These are phyloP conservation scores for Gillenia trifoliata DNA, from an alignment of 306 rosid species.

Conservation along the genomic window DNA sequence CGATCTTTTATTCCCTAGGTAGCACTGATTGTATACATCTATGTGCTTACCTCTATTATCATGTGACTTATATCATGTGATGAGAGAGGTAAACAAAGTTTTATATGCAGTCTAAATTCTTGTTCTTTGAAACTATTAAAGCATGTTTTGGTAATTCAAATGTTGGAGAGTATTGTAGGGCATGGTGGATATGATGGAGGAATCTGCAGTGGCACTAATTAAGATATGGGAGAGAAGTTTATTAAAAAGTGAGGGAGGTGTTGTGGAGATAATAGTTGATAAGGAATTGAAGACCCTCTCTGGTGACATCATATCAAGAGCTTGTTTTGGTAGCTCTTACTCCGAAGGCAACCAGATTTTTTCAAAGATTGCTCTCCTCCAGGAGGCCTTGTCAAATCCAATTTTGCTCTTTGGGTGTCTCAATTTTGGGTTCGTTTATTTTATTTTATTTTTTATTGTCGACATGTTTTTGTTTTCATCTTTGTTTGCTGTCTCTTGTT, in stretches of 20 bases:
- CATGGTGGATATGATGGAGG: neutral
- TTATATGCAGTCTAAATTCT: neutral
- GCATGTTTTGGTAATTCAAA: neutral
- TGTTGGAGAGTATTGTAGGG: neutral
- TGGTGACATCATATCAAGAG: constrained; percentile 6
- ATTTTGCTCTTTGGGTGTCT: neutral
- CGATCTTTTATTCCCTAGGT: neutral
- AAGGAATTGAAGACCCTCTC: constrained; percentile 1
- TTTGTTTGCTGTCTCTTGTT: neutral
- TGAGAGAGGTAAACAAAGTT: no score
- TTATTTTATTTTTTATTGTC: neutral
- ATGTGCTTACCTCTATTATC: neutral
- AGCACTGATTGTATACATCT: neutral
- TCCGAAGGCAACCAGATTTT: constrained; percentile 4
- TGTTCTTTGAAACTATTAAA: neutral
- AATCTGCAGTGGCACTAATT: neutral
- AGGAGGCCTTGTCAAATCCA: neutral
- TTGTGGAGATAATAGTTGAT: neutral
- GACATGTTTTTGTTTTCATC: neutral
- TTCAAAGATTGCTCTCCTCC: neutral
- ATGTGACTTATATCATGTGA: neutral
- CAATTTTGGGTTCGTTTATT: neutral
- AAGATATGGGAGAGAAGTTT: neutral
- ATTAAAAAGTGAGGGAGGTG: neutral
- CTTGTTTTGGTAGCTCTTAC: constrained; percentile 6